Evolutionary conservation across 2,329 filamentous ascomycete genomes (phyloP).

Genomic region (Exserohilum rostratum): DNA sequence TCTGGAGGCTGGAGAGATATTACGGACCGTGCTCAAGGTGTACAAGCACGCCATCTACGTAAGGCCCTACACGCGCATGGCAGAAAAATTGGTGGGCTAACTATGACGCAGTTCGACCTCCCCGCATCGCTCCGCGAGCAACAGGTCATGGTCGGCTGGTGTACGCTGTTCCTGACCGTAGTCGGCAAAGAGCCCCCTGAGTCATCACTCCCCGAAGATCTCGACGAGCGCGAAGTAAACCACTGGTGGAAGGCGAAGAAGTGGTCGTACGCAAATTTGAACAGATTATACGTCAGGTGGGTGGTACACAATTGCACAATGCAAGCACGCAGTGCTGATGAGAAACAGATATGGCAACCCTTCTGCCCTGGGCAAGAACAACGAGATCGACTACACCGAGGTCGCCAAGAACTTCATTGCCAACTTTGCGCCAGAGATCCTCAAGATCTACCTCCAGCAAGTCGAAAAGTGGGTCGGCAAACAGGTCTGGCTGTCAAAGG

Average conservation of each 20-base stretch:
- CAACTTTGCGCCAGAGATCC: conserved; percentile 92
- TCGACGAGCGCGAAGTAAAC: conserved; percentile 86
- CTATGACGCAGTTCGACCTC: conserved; percentile 75
- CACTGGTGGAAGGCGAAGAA: conserved; percentile 99
- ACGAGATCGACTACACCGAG: conserved; percentile 75
- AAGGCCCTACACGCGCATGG: conserved; percentile 47
- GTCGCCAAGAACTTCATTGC: conserved; percentile 91
- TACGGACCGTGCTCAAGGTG: conserved; percentile 91
- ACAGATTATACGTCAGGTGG: conserved; percentile 90
- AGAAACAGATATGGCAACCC: conserved; percentile 85
- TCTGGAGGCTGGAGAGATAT: conserved; percentile 94
- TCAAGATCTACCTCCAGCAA: conserved; percentile 91
- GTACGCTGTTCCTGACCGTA: conserved; percentile 89
- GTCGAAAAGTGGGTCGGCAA: conserved; percentile 98
- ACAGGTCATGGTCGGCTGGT: conserved; percentile 90
- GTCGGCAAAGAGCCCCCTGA: conserved; percentile 84
- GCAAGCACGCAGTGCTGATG: conserved; percentile 37
- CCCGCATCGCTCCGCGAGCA: conserved; percentile 78
- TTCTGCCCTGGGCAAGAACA: conserved; percentile 72
- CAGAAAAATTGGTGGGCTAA: conserved; percentile 29
- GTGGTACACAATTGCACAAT: conserved; percentile 26
- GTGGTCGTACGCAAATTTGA: conserved; percentile 98
- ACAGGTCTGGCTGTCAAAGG: conserved; percentile 91
- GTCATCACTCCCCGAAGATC: conserved; percentile 76
- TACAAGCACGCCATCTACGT: conserved; percentile 99